Percentiles rank a stretch among this genome's conserved stretches.
These are phyloP conservation scores for Trichosporon inkin DNA, from an alignment of 1,284 basidiomycete species.

Conservation along the genomic window DNA sequence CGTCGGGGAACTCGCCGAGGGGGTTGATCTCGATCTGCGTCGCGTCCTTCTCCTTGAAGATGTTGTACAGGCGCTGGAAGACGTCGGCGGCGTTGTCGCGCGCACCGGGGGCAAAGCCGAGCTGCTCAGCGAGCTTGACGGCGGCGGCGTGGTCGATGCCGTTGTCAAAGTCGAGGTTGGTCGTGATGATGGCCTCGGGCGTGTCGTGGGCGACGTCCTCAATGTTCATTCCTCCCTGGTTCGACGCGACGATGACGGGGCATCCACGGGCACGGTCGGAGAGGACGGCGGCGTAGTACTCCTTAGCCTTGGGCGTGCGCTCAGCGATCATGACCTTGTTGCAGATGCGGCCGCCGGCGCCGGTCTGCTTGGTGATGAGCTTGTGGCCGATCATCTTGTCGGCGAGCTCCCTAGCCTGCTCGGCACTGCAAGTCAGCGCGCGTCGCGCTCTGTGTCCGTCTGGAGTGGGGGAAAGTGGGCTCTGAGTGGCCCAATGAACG, in stretches of 20 bases:
- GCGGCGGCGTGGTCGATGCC: conserved; percentile 75
- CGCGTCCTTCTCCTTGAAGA: conserved; percentile 98
- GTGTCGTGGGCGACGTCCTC: conserved; percentile 99
- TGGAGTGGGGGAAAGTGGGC: neutral
- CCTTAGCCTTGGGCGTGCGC: conserved; percentile 85
- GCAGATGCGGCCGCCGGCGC: conserved; percentile 84
- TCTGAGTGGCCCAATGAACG: conserved; percentile 3
- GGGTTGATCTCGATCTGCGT: conserved; percentile 99
- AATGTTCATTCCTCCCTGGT: conserved; percentile 96
- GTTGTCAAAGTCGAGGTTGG: conserved; percentile 80
- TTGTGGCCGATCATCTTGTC: conserved; percentile 91
- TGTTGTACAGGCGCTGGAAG: conserved; percentile 90
- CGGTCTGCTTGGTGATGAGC: conserved; percentile 99
- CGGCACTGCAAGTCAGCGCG: conserved; percentile 58
- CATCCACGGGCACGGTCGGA: conserved; percentile 89
- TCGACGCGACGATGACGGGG: conserved; percentile 89
- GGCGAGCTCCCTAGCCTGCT: conserved; percentile 83
- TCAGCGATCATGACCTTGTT: conserved; percentile 99
- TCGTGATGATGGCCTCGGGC: conserved; percentile 92
- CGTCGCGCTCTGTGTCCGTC: too few species aligned
- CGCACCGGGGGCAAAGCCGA: conserved; percentile 75
- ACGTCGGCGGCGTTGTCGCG: conserved; percentile 84
- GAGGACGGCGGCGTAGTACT: conserved; percentile 96
- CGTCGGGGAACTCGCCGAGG: conserved; percentile 89
- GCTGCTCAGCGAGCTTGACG: conserved; percentile 74